Evolutionary conservation across 2,329 filamentous ascomycete genomes (phyloP).

Genomic region (Ceratocystis destructans): DNA sequence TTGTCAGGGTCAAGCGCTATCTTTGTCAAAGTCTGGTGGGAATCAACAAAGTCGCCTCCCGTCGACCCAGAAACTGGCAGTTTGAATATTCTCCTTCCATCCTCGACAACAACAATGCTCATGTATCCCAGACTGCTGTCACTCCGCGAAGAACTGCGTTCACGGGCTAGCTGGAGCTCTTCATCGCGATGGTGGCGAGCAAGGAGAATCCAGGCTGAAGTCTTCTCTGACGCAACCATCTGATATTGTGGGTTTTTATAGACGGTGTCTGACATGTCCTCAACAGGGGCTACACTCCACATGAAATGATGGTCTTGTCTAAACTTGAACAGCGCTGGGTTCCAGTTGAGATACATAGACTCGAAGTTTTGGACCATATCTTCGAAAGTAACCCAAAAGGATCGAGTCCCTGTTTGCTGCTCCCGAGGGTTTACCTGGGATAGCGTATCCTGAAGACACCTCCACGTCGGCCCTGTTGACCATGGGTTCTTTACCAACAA

Average conservation of each 20-base stretch:
- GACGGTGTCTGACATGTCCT: slow-evolving; percentile 40
- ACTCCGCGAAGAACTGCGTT: slow-evolving; percentile 1
- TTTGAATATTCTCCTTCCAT: slow-evolving; percentile 59
- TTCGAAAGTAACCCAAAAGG: slow-evolving; percentile 86
- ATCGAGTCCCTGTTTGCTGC: slow-evolving; percentile 38
- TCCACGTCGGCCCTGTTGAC: slow-evolving; percentile 48
- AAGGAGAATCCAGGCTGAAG: slow-evolving; percentile 68
- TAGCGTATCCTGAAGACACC: not conserved
- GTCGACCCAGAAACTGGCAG: slow-evolving; percentile 58
- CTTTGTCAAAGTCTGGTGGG: slow-evolving; percentile 75
- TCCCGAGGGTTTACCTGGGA: slow-evolving; percentile 18
- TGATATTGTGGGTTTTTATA: slow-evolving; percentile 61
- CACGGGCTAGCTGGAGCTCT: slow-evolving; percentile 38
- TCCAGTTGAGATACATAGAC: slow-evolving; percentile 96
- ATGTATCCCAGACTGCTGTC: slow-evolving; percentile 59
- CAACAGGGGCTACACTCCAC: slow-evolving; percentile 51
- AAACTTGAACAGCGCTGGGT: slow-evolving; percentile 65
- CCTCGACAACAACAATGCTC: slow-evolving; percentile 66
- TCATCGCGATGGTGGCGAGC: slow-evolving; percentile 70
- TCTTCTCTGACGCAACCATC: slow-evolving; percentile 42
- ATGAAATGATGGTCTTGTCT: slow-evolving; percentile 82
- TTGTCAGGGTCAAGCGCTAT: slow-evolving; percentile 35
- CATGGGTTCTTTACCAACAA: slow-evolving; percentile 92
- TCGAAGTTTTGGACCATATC: slow-evolving; percentile 86
- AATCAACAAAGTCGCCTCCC: slow-evolving; percentile 73